These are phyloP conservation scores for Staphylotrichum tortipilum DNA, from an alignment of 495 filamentous ascomycete genomes.

Conservation along the genomic window DNA sequence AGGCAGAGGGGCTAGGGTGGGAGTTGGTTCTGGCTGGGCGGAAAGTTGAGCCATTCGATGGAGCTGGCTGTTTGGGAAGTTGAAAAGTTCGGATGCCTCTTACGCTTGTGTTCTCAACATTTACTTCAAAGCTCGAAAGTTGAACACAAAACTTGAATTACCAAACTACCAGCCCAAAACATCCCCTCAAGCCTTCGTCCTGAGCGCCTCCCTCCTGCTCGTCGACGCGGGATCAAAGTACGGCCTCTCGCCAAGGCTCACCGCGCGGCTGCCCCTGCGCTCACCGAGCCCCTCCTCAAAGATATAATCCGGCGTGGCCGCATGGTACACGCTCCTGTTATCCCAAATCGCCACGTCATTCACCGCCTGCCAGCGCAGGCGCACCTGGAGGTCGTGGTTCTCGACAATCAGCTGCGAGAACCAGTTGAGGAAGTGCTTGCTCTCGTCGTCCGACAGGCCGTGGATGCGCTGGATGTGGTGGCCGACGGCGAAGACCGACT, in stretches of 20 bases:
- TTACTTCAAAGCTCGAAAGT: too few relatives aligned
- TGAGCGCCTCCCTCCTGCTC: constrained; percentile 49
- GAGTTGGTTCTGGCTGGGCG: too few relatives aligned
- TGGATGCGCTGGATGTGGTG: constrained; percentile 56
- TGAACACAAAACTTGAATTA: too few relatives aligned
- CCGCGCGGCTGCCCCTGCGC: constrained; percentile 52
- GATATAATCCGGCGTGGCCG: constrained; percentile 61
- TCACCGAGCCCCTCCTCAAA: constrained; percentile 47
- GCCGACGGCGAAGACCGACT: constrained; percentile 58
- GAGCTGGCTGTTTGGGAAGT: too few relatives aligned
- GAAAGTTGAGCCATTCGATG: too few relatives aligned
- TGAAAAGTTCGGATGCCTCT: too few relatives aligned
- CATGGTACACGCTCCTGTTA: constrained; percentile 62
- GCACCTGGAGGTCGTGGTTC: constrained; percentile 74
- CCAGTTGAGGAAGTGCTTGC: constrained; percentile 51
- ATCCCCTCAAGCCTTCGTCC: not conserved
- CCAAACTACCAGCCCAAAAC: too few relatives aligned
- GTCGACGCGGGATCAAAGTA: constrained; percentile 57
- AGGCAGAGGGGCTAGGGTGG: too few relatives aligned
- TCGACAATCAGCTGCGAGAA: constrained; percentile 57
- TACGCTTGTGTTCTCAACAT: too few relatives aligned
- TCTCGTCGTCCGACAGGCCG: constrained; percentile 59
- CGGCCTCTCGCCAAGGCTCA: constrained; percentile 61
- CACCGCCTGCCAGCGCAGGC: constrained; percentile 52
- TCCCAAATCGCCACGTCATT: constrained; percentile 75